Evolutionary conservation across 331 rosid species (phyloP).

Genomic region (Quercus tomentella): DNA sequence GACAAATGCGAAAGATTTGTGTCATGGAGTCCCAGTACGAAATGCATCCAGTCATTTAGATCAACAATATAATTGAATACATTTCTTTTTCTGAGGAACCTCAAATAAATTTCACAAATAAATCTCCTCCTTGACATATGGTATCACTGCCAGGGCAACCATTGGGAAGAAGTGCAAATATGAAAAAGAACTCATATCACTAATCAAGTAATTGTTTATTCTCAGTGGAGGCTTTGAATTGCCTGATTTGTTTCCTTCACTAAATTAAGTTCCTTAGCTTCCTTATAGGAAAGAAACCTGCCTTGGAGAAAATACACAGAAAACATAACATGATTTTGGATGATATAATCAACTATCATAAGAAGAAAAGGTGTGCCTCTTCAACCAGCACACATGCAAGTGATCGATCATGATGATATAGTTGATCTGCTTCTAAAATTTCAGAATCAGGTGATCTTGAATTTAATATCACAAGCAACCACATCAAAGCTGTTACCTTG

Average conservation of each 20-base stretch:
- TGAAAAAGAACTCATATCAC: too few species aligned
- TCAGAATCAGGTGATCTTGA: neutral
- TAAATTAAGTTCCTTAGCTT: neutral
- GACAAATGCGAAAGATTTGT: constrained; percentile 10
- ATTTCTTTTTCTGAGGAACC: neutral
- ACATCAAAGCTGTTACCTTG: neutral
- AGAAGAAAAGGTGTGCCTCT: neutral
- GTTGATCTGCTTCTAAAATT: neutral
- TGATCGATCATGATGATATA: neutral
- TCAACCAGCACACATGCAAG: neutral
- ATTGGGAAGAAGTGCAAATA: constrained; percentile 17
- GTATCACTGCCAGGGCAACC: too few species aligned
- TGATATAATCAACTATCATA: neutral
- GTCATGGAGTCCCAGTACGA: neutral
- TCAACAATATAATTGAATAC: neutral
- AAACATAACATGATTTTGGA: neutral
- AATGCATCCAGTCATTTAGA: neutral
- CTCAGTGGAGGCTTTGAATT: too few species aligned
- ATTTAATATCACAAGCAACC: neutral
- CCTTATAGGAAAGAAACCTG: neutral
- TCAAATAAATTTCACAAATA: too few species aligned
- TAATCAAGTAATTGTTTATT: too few species aligned
- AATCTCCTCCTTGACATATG: too few species aligned
- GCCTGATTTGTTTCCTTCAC: neutral
- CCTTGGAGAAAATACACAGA: neutral